Evolutionary conservation across 2,329 filamentous ascomycete species (phyloP).

Genomic region (Ceratocystis diversiconidia): DNA sequence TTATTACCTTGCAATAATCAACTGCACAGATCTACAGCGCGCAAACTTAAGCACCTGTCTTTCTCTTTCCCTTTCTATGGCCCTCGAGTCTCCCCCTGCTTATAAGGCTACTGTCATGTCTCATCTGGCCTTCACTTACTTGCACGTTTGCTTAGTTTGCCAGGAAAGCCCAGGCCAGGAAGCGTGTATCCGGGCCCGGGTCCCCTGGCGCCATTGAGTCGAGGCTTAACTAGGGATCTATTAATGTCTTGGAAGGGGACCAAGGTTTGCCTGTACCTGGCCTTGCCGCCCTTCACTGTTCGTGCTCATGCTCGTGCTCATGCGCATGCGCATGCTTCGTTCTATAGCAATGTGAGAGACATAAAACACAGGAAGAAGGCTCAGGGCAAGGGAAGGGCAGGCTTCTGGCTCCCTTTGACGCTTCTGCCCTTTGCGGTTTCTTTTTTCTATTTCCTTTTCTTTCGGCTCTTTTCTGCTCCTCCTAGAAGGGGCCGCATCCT

Average conservation of each 20-base stretch:
- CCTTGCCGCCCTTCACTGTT: neutral
- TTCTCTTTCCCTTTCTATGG: neutral
- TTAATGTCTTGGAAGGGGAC: neutral
- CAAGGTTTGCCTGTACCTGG: neutral
- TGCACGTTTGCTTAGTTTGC: neutral
- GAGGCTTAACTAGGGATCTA: neutral
- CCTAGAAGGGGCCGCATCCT: neutral
- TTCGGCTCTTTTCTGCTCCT: neutral
- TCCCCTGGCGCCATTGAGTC: neutral
- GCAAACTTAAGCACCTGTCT: neutral
- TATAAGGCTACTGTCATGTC: neutral
- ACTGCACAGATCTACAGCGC: neutral
- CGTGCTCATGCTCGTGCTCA: neutral
- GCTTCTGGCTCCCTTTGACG: neutral
- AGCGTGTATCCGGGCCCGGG: neutral
- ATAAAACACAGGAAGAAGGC: neutral
- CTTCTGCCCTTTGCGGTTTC: neutral
- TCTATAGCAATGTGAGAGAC: neutral
- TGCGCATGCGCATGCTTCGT: neutral
- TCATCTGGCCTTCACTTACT: neutral
- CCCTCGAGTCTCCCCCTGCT: conserved; percentile 2
- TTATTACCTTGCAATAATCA: neutral
- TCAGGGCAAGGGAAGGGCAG: neutral
- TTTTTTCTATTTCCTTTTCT: neutral
- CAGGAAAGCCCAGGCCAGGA: neutral